A percentile compares a stretch with the other conserved stretches of the same genome.
Evolutionary conservation across 1,284 basidiomycete genomes (phyloP).

Genomic region (Tranzscheliella williamsii): DNA sequence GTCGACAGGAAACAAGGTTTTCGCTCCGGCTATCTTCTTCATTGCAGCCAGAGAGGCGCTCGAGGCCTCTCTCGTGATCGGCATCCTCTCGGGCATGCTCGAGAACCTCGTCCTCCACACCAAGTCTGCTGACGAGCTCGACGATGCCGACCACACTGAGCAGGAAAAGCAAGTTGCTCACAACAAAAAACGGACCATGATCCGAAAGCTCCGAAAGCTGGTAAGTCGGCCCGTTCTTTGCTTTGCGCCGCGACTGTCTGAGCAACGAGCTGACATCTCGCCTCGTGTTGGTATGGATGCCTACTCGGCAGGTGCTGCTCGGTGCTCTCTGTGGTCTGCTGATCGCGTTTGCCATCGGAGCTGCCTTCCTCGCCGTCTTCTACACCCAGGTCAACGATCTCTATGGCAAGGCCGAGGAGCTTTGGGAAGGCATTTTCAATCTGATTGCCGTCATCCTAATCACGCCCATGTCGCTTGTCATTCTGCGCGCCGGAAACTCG

Average conservation of each 20-base stretch:
- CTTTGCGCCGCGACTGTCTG: too few species aligned
- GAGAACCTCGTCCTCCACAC: slow-evolving; percentile 46
- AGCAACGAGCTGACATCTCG: too few species aligned
- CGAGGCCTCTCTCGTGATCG: slow-evolving; percentile 57
- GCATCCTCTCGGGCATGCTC: slow-evolving; percentile 55
- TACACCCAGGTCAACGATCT: slow-evolving; percentile 65
- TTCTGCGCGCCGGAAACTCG: slow-evolving; percentile 52
- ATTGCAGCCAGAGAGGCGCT: slow-evolving; percentile 57
- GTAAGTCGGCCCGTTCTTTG: too few species aligned
- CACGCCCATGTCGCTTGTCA: slow-evolving; percentile 57
- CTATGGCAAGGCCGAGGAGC: slow-evolving; percentile 63
- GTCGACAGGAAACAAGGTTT: slow-evolving; percentile 51
- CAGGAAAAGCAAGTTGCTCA: slow-evolving; percentile 5
- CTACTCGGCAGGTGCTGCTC: too few species aligned
- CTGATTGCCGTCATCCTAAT: slow-evolving; percentile 56
- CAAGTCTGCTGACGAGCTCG: slow-evolving; percentile 12
- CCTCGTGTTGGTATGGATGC: too few species aligned
- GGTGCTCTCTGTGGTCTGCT: slow-evolving; percentile 48
- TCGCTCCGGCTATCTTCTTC: slow-evolving; percentile 59
- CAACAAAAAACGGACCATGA: slow-evolving; percentile 26
- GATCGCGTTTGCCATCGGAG: slow-evolving; percentile 53
- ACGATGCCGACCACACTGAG: slow-evolving; percentile 4
- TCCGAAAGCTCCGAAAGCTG: slow-evolving; percentile 44
- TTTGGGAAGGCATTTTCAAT: slow-evolving; percentile 59
- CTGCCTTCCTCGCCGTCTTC: slow-evolving; percentile 56